These are phyloP conservation scores for Verticillium tricorpus DNA, from an alignment of 2,329 filamentous ascomycete genomes.

Conservation along the genomic window DNA sequence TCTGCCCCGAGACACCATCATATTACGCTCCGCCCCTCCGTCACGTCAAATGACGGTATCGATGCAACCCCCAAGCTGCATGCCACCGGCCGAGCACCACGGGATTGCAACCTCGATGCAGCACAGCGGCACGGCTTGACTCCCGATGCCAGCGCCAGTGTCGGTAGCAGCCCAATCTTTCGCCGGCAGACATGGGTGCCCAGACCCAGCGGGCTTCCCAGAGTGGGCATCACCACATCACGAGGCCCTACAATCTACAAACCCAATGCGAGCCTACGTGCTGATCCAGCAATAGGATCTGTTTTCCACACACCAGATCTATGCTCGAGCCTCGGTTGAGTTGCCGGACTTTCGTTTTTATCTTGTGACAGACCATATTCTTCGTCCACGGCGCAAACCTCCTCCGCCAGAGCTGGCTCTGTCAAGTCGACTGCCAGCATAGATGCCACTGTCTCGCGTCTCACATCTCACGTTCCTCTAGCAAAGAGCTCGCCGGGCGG, in stretches of 20 bases:
- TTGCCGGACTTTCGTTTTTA: not conserved
- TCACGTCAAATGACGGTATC: not conserved
- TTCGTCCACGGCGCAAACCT: too few relatives aligned
- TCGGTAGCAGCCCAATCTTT: not conserved
- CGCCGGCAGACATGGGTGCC: not conserved
- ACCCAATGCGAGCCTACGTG: not conserved
- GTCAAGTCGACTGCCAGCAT: too few relatives aligned
- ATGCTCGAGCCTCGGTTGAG: not conserved
- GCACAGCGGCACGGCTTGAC: not conserved
- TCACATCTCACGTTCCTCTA: not conserved
- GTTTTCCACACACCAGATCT: not conserved
- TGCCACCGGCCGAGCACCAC: not conserved
- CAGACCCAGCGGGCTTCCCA: not conserved
- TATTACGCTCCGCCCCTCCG: not conserved
- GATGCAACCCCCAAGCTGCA: not conserved
- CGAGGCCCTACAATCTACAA: not conserved
- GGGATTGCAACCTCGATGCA: not conserved
- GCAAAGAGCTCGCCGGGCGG: not conserved
- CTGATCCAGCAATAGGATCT: not conserved
- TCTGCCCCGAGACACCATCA: not conserved
- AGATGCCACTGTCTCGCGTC: too few relatives aligned
- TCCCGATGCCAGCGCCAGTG: not conserved
- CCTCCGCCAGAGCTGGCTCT: too few relatives aligned
- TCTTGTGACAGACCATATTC: not conserved
- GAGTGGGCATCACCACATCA: not conserved